Percentiles rank a stretch among this genome's conserved stretches.
Conservation (phyloP, 352 stramenopile genomes). For the Phytophthora megakarya region DNA sequence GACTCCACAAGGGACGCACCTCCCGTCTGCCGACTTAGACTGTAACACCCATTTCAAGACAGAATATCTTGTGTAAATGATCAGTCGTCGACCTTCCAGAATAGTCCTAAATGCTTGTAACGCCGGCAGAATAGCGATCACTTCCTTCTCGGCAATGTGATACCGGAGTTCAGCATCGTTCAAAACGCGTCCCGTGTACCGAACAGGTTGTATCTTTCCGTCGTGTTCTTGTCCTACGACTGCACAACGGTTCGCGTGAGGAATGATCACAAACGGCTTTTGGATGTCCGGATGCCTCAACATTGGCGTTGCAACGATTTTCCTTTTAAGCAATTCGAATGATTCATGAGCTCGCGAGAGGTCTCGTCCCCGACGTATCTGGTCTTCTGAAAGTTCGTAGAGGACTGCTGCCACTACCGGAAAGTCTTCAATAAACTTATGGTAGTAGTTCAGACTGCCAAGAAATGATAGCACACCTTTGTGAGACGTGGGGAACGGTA, state of each 20-base stretch:
- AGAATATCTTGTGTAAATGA: constrained; percentile 1
- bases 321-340: too few species aligned
- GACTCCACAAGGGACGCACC: not conserved
- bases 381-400: too few species aligned
- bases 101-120: not conserved
- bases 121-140: not conserved
- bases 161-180: not conserved
- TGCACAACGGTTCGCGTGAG: too few species aligned
- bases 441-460: too few species aligned
- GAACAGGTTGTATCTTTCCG: too few species aligned
- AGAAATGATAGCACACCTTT: too few species aligned
- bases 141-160: constrained; percentile 1
- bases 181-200: not conserved
- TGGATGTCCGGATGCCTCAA: not conserved
- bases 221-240: too few species aligned
- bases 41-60: constrained; percentile 2
- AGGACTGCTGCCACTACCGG: too few species aligned
- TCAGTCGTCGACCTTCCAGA: not conserved
- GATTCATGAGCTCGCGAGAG: too few species aligned
- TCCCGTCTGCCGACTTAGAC: not conserved
- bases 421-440: too few species aligned
- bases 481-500: too few species aligned
- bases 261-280: not conserved
- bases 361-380: too few species aligned
- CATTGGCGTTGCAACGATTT: not conserved